phyloP scores from a whole-genome alignment of 2,329 filamentous ascomycete species.

The Calcarisporium arbuscula region DNA sequence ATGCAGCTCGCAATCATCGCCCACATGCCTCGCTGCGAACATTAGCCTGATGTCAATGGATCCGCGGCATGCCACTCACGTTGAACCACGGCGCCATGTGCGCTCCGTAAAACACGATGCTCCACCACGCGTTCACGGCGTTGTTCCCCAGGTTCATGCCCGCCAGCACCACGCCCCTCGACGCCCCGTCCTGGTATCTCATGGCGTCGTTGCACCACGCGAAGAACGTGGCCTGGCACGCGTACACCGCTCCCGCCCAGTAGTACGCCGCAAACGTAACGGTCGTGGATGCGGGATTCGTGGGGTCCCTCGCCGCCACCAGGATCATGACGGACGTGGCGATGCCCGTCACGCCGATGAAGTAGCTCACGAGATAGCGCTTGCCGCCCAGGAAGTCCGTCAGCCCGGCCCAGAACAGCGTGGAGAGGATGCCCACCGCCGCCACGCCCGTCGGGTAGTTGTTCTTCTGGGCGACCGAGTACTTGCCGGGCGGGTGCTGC shows the following conservation, averaged over 20 bases:
- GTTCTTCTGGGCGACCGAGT: conserved; percentile 44
- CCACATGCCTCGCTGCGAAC: conserved; percentile 57
- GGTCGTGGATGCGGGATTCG: conserved; percentile 34
- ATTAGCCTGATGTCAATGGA: neutral
- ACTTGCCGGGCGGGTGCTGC: conserved; percentile 38
- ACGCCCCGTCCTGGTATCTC: conserved; percentile 55
- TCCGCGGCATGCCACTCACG: conserved; percentile 32
- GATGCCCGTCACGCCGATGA: conserved; percentile 59
- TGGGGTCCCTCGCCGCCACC: conserved; percentile 36
- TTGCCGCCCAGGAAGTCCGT: conserved; percentile 60
- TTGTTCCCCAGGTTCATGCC: conserved; percentile 66
- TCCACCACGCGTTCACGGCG: conserved; percentile 68
- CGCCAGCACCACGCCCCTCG: conserved; percentile 61
- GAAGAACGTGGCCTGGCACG: conserved; percentile 68
- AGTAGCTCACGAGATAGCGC: conserved; percentile 60
- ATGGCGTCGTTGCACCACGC: conserved; percentile 70
- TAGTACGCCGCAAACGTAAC: conserved; percentile 62
- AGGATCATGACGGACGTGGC: conserved; percentile 58
- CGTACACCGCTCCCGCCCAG: conserved; percentile 63
- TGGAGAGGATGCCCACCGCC: conserved; percentile 51
- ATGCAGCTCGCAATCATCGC: conserved; percentile 63
- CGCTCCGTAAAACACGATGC: conserved; percentile 63
- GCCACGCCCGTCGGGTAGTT: conserved; percentile 52
- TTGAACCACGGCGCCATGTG: conserved; percentile 60
- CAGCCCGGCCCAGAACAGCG: conserved; percentile 62